Evolutionary conservation across 192 early-diverging fungal genomes (phyloP), one percentile per base, ranked within the genome.

Genomic region (Rhizophagus prolifer): DNA sequence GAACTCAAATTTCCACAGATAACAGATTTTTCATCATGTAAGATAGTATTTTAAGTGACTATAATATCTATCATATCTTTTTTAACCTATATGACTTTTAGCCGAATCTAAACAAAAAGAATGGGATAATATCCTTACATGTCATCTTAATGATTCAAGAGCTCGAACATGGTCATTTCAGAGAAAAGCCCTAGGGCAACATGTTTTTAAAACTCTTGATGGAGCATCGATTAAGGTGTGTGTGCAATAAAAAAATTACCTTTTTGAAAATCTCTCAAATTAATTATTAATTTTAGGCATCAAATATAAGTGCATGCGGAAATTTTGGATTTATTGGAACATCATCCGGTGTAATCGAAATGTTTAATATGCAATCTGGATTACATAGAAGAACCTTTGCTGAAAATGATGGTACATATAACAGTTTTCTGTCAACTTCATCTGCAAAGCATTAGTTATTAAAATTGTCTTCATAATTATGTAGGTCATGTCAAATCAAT

Each of bases 281-380:
- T 25, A 36, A 21, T 74, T 44, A 58, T 59, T 34, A 38, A 47
- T 73, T n/a, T 44, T 38, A 87, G 76, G 81, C 89, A 0, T 91
- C 94, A 36, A 87, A 86, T 0, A 84, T 99, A 47, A 96, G 93
- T 81, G 82, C 87, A 1, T 98, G 97, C 70, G 98, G 98, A 64
- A 97, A 98, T 82, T 98, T 92, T 91, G 95, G 92, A 8, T 92
- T 97, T 77, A 84, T 96, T 5, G 98, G 97, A 4, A 88, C 90
- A 30, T 80, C 88, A 9, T 79, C 81, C 38, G 98, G 98, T 64
- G 72, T 77, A 13, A 87, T 98, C 54, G 95, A 95, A 64, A 92
- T 94, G 90, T 95, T 89, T 88, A 98, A 97, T 86, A 90, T 99
- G 91, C 98, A 99, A 76, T 97, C 95, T 28, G 97, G 97, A 9